Evolutionary conservation across 805 yeast species (phyloP).

Genomic region (Suhomyces sp.): DNA sequence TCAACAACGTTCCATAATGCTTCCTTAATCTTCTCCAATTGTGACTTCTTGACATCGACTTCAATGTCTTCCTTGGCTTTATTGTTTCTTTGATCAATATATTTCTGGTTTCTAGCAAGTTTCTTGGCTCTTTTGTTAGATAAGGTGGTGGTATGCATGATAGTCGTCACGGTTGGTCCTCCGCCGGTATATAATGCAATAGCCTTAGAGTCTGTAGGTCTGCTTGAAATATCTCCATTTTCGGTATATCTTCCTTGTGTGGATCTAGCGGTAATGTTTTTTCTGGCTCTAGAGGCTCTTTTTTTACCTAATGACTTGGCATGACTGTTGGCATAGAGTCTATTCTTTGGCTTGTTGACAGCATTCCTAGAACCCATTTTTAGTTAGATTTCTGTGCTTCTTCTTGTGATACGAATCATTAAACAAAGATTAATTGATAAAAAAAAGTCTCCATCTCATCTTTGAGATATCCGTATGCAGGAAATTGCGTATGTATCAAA

Average conservation of each 20-base stretch:
- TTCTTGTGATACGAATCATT: not conserved
- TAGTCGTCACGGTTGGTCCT: slow-evolving; percentile 24
- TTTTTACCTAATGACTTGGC: slow-evolving; percentile 51
- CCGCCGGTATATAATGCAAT: slow-evolving; percentile 45
- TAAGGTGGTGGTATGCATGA: slow-evolving; percentile 57
- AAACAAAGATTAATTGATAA: slow-evolving; percentile 4
- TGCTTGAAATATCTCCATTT: slow-evolving; percentile 33
- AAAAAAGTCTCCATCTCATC: slow-evolving; percentile 11
- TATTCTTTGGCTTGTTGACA: slow-evolving; percentile 74
- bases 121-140: slow-evolving; percentile 79
- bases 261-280: slow-evolving; percentile 46
- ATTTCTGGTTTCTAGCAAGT: slow-evolving; percentile 74
- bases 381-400: not conserved
- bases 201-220: slow-evolving; percentile 37
- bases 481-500: not conserved
- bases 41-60: slow-evolving; percentile 39
- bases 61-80: slow-evolving; percentile 45
- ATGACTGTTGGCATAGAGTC: slow-evolving; percentile 50
- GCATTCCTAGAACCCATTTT: slow-evolving; percentile 81
- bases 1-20: slow-evolving; percentile 75
- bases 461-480: slow-evolving; percentile 4
- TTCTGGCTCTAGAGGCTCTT: slow-evolving; percentile 50
- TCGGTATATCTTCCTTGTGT: slow-evolving; percentile 37
- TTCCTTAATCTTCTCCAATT: slow-evolving; percentile 53
- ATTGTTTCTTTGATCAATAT: slow-evolving; percentile 55